Percentiles rank a stretch among this genome's conserved stretches.
Conservation (phyloP, 495 filamentous ascomycete species). For the Clavariopsis aquatica region DNA sequence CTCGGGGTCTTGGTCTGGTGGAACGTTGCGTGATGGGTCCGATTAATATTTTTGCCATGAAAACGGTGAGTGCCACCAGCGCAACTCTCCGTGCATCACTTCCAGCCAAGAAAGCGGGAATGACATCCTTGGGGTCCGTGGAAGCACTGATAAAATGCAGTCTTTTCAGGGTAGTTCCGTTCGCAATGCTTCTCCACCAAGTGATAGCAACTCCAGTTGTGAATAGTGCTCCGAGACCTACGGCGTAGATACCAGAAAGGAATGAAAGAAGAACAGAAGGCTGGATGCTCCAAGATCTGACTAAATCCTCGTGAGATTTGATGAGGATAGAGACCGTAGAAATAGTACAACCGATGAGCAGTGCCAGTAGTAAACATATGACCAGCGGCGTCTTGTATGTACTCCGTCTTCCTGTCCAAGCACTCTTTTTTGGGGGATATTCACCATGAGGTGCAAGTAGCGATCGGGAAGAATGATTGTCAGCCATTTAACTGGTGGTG, state of each 20-base stretch:
- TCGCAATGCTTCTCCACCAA: slow-evolving; percentile 32
- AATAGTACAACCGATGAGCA: slow-evolving; percentile 7
- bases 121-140: slow-evolving; percentile 14
- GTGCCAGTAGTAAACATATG: background rate
- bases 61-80: slow-evolving; percentile 12
- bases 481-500: slow-evolving; percentile 9
- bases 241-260: slow-evolving; percentile 11
- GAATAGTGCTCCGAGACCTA: slow-evolving; percentile 21
- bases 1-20: background rate
- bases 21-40: slow-evolving; percentile 22
- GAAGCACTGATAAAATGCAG: slow-evolving; percentile 25
- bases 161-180: slow-evolving; percentile 30
- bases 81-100: slow-evolving; percentile 22
- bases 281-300: slow-evolving; percentile 7
- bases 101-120: slow-evolving; percentile 21
- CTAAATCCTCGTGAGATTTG: slow-evolving; percentile 7
- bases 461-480: slow-evolving; percentile 16
- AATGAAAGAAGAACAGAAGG: slow-evolving; percentile 8
- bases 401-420: slow-evolving; percentile 9
- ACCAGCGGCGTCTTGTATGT: slow-evolving; percentile 17
- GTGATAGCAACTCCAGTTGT: slow-evolving; percentile 21
- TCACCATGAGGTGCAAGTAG: slow-evolving; percentile 10
- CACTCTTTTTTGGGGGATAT: background rate
- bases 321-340: slow-evolving; percentile 2
- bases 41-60: slow-evolving; percentile 14